These are phyloP conservation scores for Globisporangium rhizosaccharum DNA, from an alignment of 352 stramenopile genomes.

Conservation along the genomic window DNA sequence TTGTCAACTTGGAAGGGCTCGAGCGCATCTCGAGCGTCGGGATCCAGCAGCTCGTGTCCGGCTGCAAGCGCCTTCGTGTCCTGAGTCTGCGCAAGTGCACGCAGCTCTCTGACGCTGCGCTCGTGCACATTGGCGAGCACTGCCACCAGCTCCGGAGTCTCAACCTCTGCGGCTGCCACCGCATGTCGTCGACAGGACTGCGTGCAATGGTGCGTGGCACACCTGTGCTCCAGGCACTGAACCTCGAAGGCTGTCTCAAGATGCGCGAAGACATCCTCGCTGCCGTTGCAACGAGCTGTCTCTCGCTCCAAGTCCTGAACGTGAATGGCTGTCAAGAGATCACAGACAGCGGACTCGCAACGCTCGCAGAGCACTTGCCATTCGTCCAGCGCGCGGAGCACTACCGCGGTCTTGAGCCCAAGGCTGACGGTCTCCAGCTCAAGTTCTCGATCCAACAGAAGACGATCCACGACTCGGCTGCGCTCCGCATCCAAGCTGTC, in stretches of 20 bases:
- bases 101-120: conserved; percentile 47
- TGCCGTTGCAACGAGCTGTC: conserved; percentile 39
- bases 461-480: conserved; percentile 67
- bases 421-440: conserved; percentile 37
- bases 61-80: conserved; percentile 49
- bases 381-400: conserved; percentile 48
- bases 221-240: conserved; percentile 50
- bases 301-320: conserved; percentile 61
- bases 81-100: conserved; percentile 56
- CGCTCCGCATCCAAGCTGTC: conserved; percentile 61
- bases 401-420: conserved; percentile 63
- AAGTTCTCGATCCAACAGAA: conserved; percentile 74
- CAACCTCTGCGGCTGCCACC: conserved; percentile 59
- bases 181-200: conserved; percentile 49
- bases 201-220: conserved; percentile 45
- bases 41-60: conserved; percentile 36
- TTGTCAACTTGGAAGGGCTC: conserved; percentile 70
- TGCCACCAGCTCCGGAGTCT: conserved; percentile 44
- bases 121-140: conserved; percentile 45
- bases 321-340: conserved; percentile 75
- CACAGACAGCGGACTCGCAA: conserved; percentile 60
- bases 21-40: conserved; percentile 47
- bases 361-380: conserved; percentile 61
- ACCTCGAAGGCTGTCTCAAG: conserved; percentile 56
- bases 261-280: conserved; percentile 73